Percentiles rank a stretch among this genome's conserved stretches.
phyloP scores from a whole-genome alignment of 2,329 filamentous ascomycete species.

The Colletotrichum sp. region DNA sequence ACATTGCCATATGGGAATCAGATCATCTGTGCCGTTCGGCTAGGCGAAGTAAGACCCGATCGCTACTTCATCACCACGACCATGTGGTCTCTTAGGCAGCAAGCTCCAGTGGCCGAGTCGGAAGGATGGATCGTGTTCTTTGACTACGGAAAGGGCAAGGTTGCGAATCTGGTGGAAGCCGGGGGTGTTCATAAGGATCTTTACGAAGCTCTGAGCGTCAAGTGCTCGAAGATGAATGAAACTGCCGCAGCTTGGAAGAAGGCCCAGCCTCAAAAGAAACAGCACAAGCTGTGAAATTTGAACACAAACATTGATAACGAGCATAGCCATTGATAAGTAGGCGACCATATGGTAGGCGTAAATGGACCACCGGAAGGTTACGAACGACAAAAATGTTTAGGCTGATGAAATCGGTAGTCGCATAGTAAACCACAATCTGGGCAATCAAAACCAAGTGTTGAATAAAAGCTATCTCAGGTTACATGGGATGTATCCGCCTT shows the following conservation, averaged over 20 bases:
- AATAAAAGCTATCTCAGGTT: neutral
- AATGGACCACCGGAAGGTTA: too few relatives aligned
- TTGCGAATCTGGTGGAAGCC: neutral
- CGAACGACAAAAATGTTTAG: too few relatives aligned
- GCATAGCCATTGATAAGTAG: neutral
- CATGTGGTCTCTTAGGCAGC: neutral
- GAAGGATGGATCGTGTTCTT: neutral
- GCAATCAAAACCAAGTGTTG: neutral
- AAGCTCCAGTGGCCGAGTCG: neutral
- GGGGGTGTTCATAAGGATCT: neutral
- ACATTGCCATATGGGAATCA: neutral
- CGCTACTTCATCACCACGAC: neutral
- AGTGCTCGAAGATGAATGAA: neutral
- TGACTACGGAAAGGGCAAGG: neutral
- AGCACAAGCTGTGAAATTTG: neutral
- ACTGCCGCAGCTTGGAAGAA: neutral
- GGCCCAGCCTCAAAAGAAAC: neutral
- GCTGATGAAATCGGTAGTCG: too few relatives aligned
- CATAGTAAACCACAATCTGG: neutral
- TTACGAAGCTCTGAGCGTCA: neutral
- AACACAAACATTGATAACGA: neutral
- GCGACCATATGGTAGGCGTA: too few relatives aligned
- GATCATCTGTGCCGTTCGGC: neutral
- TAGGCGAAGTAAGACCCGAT: neutral
- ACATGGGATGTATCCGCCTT: accelerated